These are phyloP conservation scores for Clonostachys rosea DNA, from an alignment of 2,329 filamentous ascomycete species.

Conservation along the genomic window DNA sequence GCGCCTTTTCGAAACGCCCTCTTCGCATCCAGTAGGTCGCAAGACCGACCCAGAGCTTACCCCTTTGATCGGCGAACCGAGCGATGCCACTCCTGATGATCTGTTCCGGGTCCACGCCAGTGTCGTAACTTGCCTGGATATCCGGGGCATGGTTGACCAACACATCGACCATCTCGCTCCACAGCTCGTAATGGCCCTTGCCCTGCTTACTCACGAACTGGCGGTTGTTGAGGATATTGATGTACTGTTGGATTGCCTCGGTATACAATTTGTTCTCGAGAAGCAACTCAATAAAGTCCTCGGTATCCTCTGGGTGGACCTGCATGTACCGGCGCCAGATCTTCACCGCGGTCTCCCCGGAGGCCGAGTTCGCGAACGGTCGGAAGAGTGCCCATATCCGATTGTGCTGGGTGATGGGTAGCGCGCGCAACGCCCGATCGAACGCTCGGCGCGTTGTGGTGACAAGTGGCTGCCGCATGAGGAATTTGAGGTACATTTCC, in stretches of 20 bases:
- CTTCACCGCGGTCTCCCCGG: conserved; percentile 84
- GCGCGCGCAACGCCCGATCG: conserved; percentile 83
- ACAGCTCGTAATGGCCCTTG: conserved; percentile 93
- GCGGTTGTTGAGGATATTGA: conserved; percentile 85
- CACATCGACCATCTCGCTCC: conserved; percentile 96
- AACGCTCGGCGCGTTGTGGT: conserved; percentile 84
- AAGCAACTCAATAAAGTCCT: conserved; percentile 91
- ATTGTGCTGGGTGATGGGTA: conserved; percentile 93
- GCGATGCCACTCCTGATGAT: conserved; percentile 91
- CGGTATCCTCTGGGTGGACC: conserved; percentile 88
- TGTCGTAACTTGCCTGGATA: conserved; percentile 74
- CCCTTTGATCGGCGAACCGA: conserved; percentile 88
- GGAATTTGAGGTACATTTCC: conserved; percentile 93
- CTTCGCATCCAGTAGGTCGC: conserved; percentile 96
- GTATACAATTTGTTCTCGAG: conserved; percentile 79
- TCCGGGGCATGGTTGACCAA: conserved; percentile 87
- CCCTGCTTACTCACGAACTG: conserved; percentile 89
- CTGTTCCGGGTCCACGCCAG: conserved; percentile 82
- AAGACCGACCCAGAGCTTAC: conserved; percentile 90
- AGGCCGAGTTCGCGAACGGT: conserved; percentile 85
- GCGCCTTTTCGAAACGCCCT: conserved; percentile 86
- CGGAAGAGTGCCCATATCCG: conserved; percentile 91
- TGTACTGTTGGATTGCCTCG: conserved; percentile 87
- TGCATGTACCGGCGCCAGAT: conserved; percentile 97
- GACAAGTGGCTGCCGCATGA: conserved; percentile 87